A percentile compares a stretch with the other conserved stretches of the same genome.
Conservation (phyloP, 129 eudicot species). For the Chrysanthemum seticuspe region DNA sequence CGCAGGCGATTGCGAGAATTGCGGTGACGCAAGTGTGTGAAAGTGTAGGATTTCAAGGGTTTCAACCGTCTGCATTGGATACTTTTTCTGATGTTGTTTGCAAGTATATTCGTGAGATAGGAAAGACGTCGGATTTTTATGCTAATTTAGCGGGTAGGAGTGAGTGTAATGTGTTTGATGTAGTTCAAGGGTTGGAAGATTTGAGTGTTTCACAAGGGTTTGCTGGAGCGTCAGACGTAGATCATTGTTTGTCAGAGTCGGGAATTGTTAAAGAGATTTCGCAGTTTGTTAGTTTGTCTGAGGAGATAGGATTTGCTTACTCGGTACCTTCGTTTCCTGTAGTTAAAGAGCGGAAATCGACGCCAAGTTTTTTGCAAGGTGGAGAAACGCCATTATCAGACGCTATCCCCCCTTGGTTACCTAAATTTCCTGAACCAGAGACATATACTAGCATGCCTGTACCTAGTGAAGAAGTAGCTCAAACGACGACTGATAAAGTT, state of each 20-base stretch:
- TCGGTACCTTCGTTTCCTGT: conserved; percentile 65
- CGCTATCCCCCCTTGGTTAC: conserved; percentile 81
- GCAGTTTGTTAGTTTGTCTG: conserved; percentile 52
- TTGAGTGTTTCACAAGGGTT: conserved; percentile 67
- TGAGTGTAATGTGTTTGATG: conserved; percentile 73
- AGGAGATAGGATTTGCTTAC: conserved; percentile 68
- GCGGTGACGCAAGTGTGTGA: conserved; percentile 88
- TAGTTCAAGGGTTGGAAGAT: conserved; percentile 81
- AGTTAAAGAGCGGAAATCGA: conserved; percentile 39
- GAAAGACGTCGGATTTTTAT: conserved; percentile 47
- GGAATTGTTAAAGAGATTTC: conserved; percentile 58
- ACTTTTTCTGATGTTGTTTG: conserved; percentile 60
- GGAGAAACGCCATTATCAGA: conserved; percentile 60
- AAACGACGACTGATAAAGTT: conserved; percentile 13
- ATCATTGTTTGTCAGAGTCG: conserved; percentile 47
- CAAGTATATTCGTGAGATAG: conserved; percentile 62
- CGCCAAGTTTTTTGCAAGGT: conserved; percentile 47
- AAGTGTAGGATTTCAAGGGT: conserved; percentile 76
- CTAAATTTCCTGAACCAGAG: conserved; percentile 55
- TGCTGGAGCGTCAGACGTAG: conserved; percentile 71
- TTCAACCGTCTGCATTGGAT: conserved; percentile 77
- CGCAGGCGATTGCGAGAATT: conserved; percentile 56
- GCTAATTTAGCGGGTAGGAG: conserved; percentile 68
- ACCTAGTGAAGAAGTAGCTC: conserved; percentile 19
- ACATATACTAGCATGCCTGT: conserved; percentile 23